Percentiles rank a stretch among this genome's conserved stretches.
Evolutionary conservation across 1,284 basidiomycete genomes (phyloP).

Genomic region (Fomitopsis betulina): DNA sequence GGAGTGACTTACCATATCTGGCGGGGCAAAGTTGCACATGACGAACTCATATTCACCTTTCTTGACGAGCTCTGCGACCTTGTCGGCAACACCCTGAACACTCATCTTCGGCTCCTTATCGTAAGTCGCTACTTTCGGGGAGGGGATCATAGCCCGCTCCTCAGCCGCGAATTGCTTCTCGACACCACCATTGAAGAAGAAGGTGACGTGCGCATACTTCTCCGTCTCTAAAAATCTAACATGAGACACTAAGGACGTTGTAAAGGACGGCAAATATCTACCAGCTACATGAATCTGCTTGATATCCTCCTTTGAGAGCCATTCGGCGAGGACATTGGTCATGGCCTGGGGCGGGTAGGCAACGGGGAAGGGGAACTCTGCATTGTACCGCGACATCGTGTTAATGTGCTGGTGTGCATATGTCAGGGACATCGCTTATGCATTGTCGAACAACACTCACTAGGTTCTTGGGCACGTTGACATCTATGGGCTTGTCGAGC

Average conservation of each 20-base stretch:
- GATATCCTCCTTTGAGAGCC: constrained; percentile 72
- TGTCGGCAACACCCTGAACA: constrained; percentile 81
- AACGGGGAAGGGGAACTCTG: constrained; percentile 80
- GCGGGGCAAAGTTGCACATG: constrained; percentile 95
- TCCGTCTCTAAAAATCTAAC: constrained; percentile 63
- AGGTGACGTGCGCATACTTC: constrained; percentile 93
- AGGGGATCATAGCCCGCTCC: constrained; percentile 83
- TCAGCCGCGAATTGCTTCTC: constrained; percentile 87
- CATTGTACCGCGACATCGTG: constrained; percentile 92
- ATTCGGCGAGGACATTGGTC: constrained; percentile 90
- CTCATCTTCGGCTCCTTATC: constrained; percentile 87
- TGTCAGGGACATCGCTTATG: constrained; percentile 1
- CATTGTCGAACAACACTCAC: constrained; percentile 34
- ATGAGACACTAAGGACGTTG: background rate
- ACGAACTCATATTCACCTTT: constrained; percentile 74
- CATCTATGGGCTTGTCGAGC: constrained; percentile 78
- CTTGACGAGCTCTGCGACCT: constrained; percentile 81
- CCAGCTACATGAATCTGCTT: constrained; percentile 86
- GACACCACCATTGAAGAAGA: constrained; percentile 95
- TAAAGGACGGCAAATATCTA: constrained; percentile 25
- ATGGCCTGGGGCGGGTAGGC: constrained; percentile 89
- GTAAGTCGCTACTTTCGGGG: constrained; percentile 88
- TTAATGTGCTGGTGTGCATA: constrained; percentile 60
- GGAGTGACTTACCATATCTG: constrained; percentile 71
- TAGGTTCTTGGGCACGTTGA: constrained; percentile 78